Percentiles rank a stretch among this genome's conserved stretches.
Conservation (phyloP, 768 basidiomycete species). For the Tulasnella sp. region DNA sequence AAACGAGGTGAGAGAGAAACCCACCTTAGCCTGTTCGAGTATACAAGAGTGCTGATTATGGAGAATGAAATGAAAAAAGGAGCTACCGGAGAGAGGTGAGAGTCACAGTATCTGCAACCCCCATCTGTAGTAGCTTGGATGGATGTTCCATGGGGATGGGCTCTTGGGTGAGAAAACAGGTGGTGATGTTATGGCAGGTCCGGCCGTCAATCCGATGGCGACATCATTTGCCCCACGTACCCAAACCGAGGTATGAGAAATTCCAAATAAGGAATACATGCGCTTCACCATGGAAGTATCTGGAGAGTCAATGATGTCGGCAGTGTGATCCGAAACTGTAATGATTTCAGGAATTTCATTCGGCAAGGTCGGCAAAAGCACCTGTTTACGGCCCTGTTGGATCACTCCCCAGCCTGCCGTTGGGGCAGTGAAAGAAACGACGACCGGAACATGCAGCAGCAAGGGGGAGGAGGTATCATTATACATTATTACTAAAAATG, state of each 20-base stretch:
- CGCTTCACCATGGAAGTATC: not conserved
- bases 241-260: not conserved
- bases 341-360: not conserved
- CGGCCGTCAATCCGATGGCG: not conserved
- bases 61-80: not conserved
- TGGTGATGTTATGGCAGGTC: not conserved
- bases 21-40: not conserved
- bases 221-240: not conserved
- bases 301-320: not conserved
- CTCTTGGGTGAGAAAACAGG: not conserved
- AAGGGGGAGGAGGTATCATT: not conserved
- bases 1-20: not conserved
- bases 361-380: not conserved
- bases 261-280: not conserved
- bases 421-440: not conserved
- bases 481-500: not conserved
- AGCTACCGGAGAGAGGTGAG: not conserved
- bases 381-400: not conserved
- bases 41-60: not conserved
- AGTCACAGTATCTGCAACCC: not conserved
- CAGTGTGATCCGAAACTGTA: not conserved
- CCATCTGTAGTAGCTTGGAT: not conserved
- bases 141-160: not conserved
- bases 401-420: not conserved
- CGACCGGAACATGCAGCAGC: not conserved